phyloP scores from a whole-genome alignment of 495 filamentous ascomycete species.

The Clohesyomyces aquaticus region DNA sequence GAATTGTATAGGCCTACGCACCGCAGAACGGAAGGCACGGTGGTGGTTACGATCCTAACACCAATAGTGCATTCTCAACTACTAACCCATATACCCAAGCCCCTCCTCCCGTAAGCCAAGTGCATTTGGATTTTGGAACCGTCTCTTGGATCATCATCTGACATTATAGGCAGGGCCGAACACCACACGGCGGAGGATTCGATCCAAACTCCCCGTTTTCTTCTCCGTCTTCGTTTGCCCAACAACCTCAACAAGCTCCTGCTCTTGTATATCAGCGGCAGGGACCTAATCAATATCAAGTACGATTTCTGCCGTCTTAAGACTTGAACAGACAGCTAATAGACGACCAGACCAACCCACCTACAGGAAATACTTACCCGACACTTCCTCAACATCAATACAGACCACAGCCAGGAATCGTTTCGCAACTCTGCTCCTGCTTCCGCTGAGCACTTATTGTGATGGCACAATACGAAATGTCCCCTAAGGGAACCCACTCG shows the following conservation, averaged over 20 bases:
- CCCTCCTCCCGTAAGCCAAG: constrained; percentile 2
- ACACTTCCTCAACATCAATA: not conserved
- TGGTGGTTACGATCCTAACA: constrained; percentile 18
- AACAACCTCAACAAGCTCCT: not conserved
- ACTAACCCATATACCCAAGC: not conserved
- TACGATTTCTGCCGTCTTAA: not conserved
- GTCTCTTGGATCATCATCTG: not conserved
- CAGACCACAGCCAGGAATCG: constrained; percentile 1
- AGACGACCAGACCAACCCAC: not conserved
- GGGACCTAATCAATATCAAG: not conserved
- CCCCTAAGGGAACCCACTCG: not conserved
- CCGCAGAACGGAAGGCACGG: not conserved
- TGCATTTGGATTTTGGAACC: not conserved
- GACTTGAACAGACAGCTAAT: not conserved
- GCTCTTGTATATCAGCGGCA: constrained; percentile 1
- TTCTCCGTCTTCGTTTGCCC: not conserved
- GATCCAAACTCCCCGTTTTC: not conserved
- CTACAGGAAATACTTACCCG: not conserved
- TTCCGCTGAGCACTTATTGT: not conserved
- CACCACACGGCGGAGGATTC: constrained; percentile 10
- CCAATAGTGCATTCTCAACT: not conserved
- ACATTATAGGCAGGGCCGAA: not conserved
- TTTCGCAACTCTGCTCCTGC: not conserved
- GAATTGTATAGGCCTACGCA: constrained; percentile 3
- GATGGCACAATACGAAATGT: not conserved